Evolutionary conservation across 139 green algal species (phyloP), one percentile per base, ranked within the genome.

Genomic region (Eudorina sp.): DNA sequence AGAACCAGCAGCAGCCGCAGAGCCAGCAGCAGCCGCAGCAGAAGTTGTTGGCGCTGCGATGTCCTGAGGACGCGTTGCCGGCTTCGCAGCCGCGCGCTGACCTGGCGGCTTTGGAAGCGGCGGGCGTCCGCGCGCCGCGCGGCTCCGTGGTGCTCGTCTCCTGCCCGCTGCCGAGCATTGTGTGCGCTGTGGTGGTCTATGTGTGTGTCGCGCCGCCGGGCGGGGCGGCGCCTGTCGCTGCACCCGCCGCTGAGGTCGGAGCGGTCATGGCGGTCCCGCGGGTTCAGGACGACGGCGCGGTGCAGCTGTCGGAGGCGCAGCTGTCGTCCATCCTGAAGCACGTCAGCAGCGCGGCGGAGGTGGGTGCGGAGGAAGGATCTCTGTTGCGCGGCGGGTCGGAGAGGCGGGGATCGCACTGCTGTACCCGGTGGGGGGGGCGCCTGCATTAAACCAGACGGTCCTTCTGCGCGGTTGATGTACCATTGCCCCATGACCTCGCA

Each of bases 141-240:
- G 81, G 81, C 31, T 55, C 62, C 2, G 41, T 87, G 81, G 60
- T 87, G 21, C 25, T 79, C 4, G 62, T 53, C 19, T 79, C 81
- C 0, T 78, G 81, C 64, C 62, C 81, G 18, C 45, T 87, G 62
- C 60, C 41, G 1, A 68, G 21, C 64, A 40, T 78, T 1, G 25
- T 78, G 45, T 79, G 81, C 43, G 64, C 64, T 7, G 46, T 78
- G 4, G 64, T n/a, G 21, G 43, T 38, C 1, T 87, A 87, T 11
- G 81, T 72, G 2, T 87, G 64, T 46, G 34, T 23, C 53, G 77
- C 27, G 21, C 38, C 53, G 36, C 34, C 53, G 21, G 36, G 8
- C 27, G 77, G 4, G 19, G 36, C 14, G 18, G 53, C 38, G 23
- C 36, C 48, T 36, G 53, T 31, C 62, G 62, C 34, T 29, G 40